Base-by-base conservation (phyloP, 2,329 filamentous ascomycete genomes). In the Fusarium sambucinum region DNA sequence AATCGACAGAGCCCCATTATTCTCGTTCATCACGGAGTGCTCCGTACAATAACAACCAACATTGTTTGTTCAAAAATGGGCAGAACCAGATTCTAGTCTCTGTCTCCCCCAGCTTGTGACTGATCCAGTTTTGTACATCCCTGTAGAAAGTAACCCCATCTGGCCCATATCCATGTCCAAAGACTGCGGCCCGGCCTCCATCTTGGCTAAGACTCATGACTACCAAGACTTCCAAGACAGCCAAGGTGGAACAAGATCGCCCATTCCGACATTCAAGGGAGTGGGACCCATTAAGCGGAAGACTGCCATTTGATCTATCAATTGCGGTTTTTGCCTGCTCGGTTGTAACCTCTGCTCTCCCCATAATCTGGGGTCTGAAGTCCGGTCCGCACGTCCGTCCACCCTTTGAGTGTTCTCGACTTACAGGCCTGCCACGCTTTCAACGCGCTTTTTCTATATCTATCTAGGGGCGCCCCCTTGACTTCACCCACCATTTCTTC, bases 151-250 rank as follows among this genome's bases (percentile, higher is more conserved):
- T n/a, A 27, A 42, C 40, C 40, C 13, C n/a, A 14, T 38, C n/a
- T 11, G 14, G n/a, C 35, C n/a, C 19, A 30, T 21, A 30, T 19
- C 42, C 42, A 9, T 30, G 27, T 27, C n/a, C 6, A 37, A 35
- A 41, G 33, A 57, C 41, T 8, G 21, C 45, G 45, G 45, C 44
- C 59, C 59, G 60, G 53, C 40, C 52, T 63, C 52, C 60, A 46
- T 52, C 51, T 63, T 63, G 60, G 60, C 53, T 46, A 8, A n/a
- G 16, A 51, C 45, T 59, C 45, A 63, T 51, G 59, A 51, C 33
- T 46, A 32, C 60, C 50, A 63, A 63, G 60, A 63, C 60, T 64
- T 35, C 61, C 59, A 64, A 64, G 61, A 52, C 33, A 59, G 61
- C 61, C 61, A 64, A 64, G 59, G 40, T 64, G 61, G 60, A 64